Base-by-base conservation (phyloP, 306 rosid species). In the Glycine latifolia region DNA sequence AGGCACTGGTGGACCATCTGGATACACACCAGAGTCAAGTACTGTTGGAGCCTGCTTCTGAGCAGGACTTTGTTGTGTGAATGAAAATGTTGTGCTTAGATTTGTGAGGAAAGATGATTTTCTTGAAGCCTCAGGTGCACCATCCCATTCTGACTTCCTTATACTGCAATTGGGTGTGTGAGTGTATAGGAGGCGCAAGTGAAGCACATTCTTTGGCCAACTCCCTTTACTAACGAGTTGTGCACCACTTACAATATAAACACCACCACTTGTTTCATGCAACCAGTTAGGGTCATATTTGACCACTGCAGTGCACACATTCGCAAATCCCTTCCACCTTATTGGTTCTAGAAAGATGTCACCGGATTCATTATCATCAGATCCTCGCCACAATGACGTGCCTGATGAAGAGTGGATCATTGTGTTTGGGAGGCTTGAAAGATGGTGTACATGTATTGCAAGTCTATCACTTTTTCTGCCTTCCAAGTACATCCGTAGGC, bases 141-240 rank as follows among this genome's bases (percentile, higher is more conserved):
- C 83, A 26, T 89, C 81, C 97, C 97, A 92, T 49, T 87, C 94
- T 1, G 88, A 84, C 81, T 82, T 92, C 68, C 89, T 86, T 65
- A 91, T 92, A 9, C 87, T 78, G 76, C 91, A 91, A 70, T 87
- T 89, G 15, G 91, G 87, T 77, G 91, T 72, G 72, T 87, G 86
- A 44, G 92, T 86, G 69, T 65, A 92, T 50, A 70, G 86, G 71
- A 92, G 88, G 39, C 95, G 92, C 75, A 92, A 86, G 80, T 92
- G 97, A 79, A 92, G 97, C 39, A 88, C 83, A 7, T 87, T 91
- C 79, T 81, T 89, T 7, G 95, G 97, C 97, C 97, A 91, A 65
- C 81, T 86, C 61, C 97, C 96, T 84, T 88, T 91, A 82, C 86
- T 89, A 56, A 91, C 12, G 35, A 93, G 92, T 77, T 90, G 94